phyloP scores from a whole-genome alignment of 306 rosid species.

The Pyrus pyrifolia region DNA sequence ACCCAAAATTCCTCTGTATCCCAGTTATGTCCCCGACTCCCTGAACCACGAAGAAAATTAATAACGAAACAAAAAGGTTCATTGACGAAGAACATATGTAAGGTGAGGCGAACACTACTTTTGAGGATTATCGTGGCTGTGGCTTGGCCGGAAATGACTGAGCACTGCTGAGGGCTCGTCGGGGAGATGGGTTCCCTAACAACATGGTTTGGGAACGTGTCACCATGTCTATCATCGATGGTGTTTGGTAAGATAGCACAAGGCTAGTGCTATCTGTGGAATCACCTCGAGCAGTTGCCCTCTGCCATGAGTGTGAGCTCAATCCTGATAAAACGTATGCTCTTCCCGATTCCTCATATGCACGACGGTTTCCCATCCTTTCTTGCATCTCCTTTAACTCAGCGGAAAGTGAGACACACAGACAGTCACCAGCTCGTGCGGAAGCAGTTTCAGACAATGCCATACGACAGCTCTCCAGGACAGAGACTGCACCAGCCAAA shows the following conservation, averaged over 20 bases:
- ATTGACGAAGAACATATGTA: slow-evolving; percentile 12
- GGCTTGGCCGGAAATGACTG: slow-evolving; percentile 39
- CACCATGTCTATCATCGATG: slow-evolving; percentile 85
- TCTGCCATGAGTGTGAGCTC: slow-evolving; percentile 89
- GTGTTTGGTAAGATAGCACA: slow-evolving; percentile 72
- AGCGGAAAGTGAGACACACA: slow-evolving; percentile 55
- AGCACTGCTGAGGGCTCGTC: slow-evolving; percentile 26
- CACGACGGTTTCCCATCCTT: slow-evolving; percentile 70
- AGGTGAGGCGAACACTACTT: slow-evolving; percentile 18
- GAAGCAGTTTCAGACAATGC: slow-evolving; percentile 56
- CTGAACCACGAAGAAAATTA: slow-evolving; percentile 8
- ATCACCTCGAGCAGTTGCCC: slow-evolving; percentile 95
- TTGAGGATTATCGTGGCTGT: slow-evolving; percentile 16
- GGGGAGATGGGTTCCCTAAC: slow-evolving; percentile 35
- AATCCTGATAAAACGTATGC: slow-evolving; percentile 84
- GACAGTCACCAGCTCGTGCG: slow-evolving; percentile 50
- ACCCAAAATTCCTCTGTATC: slow-evolving; percentile 28
- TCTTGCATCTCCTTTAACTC: slow-evolving; percentile 92
- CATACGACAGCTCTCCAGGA: slow-evolving; percentile 47
- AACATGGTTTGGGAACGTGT: slow-evolving; percentile 63
- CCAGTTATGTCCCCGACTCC: slow-evolving; percentile 30
- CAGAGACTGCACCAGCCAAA: slow-evolving; percentile 60
- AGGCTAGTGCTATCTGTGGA: slow-evolving; percentile 64
- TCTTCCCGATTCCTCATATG: slow-evolving; percentile 81
- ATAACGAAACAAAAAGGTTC: slow-evolving; percentile 19